Percentiles rank a stretch among this genome's conserved stretches.
Conservation (phyloP, 1,284 basidiomycete species). For the Cystobasidiaceae sp. region DNA sequence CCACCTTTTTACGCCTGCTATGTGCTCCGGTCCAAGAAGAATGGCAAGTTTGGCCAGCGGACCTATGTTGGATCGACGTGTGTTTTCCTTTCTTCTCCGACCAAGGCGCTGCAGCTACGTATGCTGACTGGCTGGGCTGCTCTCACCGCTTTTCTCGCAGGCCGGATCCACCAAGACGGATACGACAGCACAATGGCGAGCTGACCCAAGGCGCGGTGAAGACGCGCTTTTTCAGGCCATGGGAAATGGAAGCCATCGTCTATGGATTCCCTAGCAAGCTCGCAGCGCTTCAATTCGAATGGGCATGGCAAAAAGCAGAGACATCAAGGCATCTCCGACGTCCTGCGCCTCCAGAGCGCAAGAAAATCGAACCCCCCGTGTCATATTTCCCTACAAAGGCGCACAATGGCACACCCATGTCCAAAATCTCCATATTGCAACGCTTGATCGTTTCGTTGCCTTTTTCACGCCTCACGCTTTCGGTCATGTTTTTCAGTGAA, state of each 20-base stretch:
- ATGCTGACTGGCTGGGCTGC: neutral
- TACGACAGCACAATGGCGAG: slow-evolving; percentile 82
- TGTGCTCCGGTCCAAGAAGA: slow-evolving; percentile 60
- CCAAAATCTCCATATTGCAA: slow-evolving; percentile 45
- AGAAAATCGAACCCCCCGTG: slow-evolving; percentile 3
- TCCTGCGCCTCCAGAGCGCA: slow-evolving; percentile 18
- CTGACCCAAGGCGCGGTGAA: slow-evolving; percentile 68
- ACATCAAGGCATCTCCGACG: slow-evolving; percentile 27
- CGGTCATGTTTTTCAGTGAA: slow-evolving; percentile 6
- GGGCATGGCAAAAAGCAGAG: slow-evolving; percentile 65
- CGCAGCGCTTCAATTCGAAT: slow-evolving; percentile 74
- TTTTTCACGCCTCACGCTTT: slow-evolving; percentile 42
- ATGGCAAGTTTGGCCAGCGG: slow-evolving; percentile 48
- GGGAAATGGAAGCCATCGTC: slow-evolving; percentile 85
- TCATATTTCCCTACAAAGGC: slow-evolving; percentile 43
- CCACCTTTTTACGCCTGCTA: slow-evolving; percentile 85
- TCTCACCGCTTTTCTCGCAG: slow-evolving; percentile 59
- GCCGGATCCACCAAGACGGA: slow-evolving; percentile 68
- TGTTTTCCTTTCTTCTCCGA: neutral
- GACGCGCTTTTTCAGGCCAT: slow-evolving; percentile 66
- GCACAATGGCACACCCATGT: slow-evolving; percentile 43
- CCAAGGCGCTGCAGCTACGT: neutral
- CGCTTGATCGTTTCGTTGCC: slow-evolving; percentile 44
- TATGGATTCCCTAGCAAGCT: slow-evolving; percentile 81
- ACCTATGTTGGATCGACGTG: slow-evolving; percentile 53